Evolutionary conservation across 192 early-diverging fungal genomes (phyloP), one percentile per base, ranked within the genome.

Genomic region (Rhizoclosmatium sp.): DNA sequence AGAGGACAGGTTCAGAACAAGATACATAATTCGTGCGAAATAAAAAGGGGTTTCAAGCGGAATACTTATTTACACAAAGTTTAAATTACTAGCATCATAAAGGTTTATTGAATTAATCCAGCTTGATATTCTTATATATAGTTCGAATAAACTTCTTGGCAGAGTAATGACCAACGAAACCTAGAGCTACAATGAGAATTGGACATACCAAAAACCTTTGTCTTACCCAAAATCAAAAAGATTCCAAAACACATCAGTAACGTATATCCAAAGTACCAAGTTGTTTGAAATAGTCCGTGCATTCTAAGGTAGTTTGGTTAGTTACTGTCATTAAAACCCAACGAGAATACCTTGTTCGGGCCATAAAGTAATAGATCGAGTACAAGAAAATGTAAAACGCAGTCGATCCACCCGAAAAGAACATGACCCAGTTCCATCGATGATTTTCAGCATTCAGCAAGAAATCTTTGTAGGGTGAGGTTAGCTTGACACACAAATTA

Each of bases 181-280:
- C 77, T 78, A 59, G 41, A 39, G 21, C 4, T 44, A n/a, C 12
- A 60, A 60, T 12, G 21, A 54, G 10, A 48, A 58, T n/a, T 21
- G 9, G 47, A 54, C 21, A 69, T 31, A 7, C 4, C 14, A 39
- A 64, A 64, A 64, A 58, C 10, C 59, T 9, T 21, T 31, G 31
- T 90, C 21, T 92, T 89, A 80, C 93, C 93, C 10, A 95, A 82
- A 70, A 96, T 82, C 23, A 95, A 79, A 73, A 94, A 92, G 80
- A 96, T 86, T 60, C 92, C 81, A 67, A 94, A 56, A 80, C 94
- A 95, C 54, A 89, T 92, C 54, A 96, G 87, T 3, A 82, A 82
- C 62, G 93, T 94, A 84, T 94, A 98, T 64, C 95, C 95, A 91
- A 98, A 97, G 83, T 96, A 98, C 76, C 94, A 91, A 2, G 92